phyloP scores from a whole-genome alignment of 106 monocot genomes.

The Posidonia australis region DNA sequence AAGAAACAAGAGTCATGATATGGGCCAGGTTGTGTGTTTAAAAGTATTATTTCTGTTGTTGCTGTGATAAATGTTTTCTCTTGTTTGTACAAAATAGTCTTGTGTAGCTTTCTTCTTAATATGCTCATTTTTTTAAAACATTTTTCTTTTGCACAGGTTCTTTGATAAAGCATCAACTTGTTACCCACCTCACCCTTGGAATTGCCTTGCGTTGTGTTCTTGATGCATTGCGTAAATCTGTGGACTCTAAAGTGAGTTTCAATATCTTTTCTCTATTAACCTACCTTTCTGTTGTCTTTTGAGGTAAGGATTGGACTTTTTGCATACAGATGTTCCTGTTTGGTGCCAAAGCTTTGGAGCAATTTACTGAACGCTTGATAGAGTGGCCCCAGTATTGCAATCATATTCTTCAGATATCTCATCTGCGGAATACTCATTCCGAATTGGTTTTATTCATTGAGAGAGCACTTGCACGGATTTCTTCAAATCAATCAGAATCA shows the following conservation, averaged over 20 bases:
- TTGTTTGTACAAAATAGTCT: background rate
- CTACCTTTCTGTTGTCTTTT: background rate
- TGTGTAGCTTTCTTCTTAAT: background rate
- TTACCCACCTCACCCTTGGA: slow-evolving; percentile 74
- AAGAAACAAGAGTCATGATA: too few species aligned
- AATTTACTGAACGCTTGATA: slow-evolving; percentile 24
- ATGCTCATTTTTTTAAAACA: background rate
- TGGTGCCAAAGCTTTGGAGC: slow-evolving; percentile 31
- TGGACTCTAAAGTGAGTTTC: slow-evolving; percentile 71
- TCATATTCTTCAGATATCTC: slow-evolving; percentile 34
- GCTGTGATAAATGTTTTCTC: background rate
- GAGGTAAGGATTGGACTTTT: slow-evolving; percentile 17
- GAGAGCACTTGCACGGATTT: slow-evolving; percentile 21
- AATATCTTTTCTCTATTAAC: background rate
- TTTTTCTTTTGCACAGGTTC: slow-evolving; percentile 36
- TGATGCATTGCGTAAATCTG: slow-evolving; percentile 90
- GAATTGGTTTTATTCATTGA: slow-evolving; percentile 28
- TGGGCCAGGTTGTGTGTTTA: too few species aligned
- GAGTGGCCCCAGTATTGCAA: slow-evolving; percentile 35
- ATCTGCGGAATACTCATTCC: slow-evolving; percentile 15
- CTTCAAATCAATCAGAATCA: slow-evolving; percentile 22
- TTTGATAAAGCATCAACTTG: slow-evolving; percentile 90
- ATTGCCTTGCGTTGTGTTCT: slow-evolving; percentile 87
- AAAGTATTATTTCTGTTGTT: too few species aligned
- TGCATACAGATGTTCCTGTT: slow-evolving; percentile 23